Evolutionary conservation across 176 grass and related monocot genomes (phyloP).

Genomic region (Triticum turgidum): DNA sequence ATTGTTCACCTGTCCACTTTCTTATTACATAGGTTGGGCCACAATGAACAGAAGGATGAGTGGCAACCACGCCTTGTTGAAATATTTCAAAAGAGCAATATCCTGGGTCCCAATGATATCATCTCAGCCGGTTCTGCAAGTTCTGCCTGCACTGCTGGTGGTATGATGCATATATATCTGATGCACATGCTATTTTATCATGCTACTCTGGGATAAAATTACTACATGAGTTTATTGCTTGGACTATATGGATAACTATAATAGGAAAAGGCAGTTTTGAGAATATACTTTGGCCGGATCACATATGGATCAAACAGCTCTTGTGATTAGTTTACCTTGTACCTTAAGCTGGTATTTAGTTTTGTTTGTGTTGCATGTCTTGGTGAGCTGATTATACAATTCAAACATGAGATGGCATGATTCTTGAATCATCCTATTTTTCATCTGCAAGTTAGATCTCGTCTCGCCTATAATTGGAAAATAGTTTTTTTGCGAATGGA

Average conservation of each 20-base stretch:
- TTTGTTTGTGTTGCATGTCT: constrained; percentile 10
- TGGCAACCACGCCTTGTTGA: constrained; percentile 86
- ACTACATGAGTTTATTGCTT: neutral
- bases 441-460: neutral
- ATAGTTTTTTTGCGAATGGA: neutral
- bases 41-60: constrained; percentile 97
- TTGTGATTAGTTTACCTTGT: neutral
- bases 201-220: neutral
- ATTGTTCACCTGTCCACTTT: neutral
- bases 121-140: constrained; percentile 78
- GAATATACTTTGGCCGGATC: neutral
- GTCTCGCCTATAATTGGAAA: neutral
- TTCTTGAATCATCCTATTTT: constrained; percentile 17
- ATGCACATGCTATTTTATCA: constrained; percentile 3
- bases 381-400: neutral
- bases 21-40: constrained; percentile 73
- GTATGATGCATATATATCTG: constrained; percentile 41
- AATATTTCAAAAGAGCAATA: constrained; percentile 80
- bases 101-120: constrained; percentile 72
- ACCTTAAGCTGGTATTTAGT: constrained; percentile 8
- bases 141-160: constrained; percentile 93
- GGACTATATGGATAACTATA: neutral
- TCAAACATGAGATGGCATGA: neutral
- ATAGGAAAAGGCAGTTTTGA: neutral
- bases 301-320: neutral